Evolutionary conservation across 1,139 yeast species (phyloP), one percentile per base, ranked within the genome.

Genomic region (Blastobotrys aristatus): DNA sequence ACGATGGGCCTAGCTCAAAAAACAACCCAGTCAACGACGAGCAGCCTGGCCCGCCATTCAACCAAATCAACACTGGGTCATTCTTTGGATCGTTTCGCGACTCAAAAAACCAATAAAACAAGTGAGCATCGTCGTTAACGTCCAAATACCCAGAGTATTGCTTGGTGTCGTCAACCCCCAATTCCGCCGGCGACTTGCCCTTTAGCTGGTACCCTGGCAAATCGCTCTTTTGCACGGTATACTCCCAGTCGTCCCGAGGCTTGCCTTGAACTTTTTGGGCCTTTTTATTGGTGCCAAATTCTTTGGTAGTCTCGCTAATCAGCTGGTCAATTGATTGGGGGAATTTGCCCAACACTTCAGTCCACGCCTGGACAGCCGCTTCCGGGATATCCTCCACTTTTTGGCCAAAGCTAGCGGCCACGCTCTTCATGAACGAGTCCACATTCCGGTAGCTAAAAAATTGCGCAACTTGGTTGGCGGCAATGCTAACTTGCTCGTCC

Each of bases 11-110:
- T 56, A 80, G 67, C 59, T 82, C 87, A 57, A 82, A 81, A 58
- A 82, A 73, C 47, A 80, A 46, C 22, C 51, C 88, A 7, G 85
- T 79, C 61, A 80, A 65, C 6, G 85, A 79, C 2, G 87, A 80
- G 61, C 88, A 82, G 4, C 88, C 88, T 17, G 89, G 88, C 3
- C 88, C 88, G 49, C 88, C 88, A 57, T 82, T 82, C 58, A 82
- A 69, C 88, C 88, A 82, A 50, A 82, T 68, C 48, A 82, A 71
- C 18, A 82, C 74, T 0, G 87, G 86, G 59, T 80, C 85, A 48
- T 69, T 77, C 44, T 60, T 66, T 21, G 84, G 85, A 64, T 82
- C 84, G 59, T 80, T 80, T 67, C 88, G 73, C 45, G 83, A 77
- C 63, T 82, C 88, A 54, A 81, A 82, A 58, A 80, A 79, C 84